Base-by-base conservation (phyloP, 163 green algal genomes). In the Picocystis sp. region DNA sequence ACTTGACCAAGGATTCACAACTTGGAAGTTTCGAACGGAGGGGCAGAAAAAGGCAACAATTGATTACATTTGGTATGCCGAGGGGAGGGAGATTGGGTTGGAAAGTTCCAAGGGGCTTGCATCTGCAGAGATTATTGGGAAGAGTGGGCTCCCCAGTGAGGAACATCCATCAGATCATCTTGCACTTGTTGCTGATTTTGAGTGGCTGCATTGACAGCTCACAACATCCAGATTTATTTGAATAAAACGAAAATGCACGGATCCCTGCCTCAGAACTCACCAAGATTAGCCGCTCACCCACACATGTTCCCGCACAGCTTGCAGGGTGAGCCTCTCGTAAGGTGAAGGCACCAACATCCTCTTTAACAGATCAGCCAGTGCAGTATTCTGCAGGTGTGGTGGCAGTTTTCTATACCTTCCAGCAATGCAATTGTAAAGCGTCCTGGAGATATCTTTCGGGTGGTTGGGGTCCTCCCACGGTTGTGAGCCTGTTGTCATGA, bases 391-490 rank as follows among this genome's bases (percentile, higher is more conserved):
- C 29, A 38, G 29, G 29, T 38, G 29, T 38, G 29, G 29, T 38
- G 29, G 29, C 8, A 38, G 8, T 8, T 38, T 38, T 8, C 29
- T 38, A 8, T 38, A 38, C 29, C 29, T 38, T 38, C 29, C 29
- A 38, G 29, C 29, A 38, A 38, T 38, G 29, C 29, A 38, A 38
- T 91, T 90, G 13, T 67, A 49, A 19, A 92, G 69, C 19, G 79
- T 91, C 50, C 58, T 54, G 1, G 74, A 55, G 24, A 90, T 58
- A 68, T 79, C 81, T 52, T 81, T 71, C 23, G 80, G 79, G 53
- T 76, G 54, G 3, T 21, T 11, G 2, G 79, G 75, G 63, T 93
- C 78, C 75, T 78, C 69, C 61, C 76, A 69, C 52, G 12, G 66
- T 47, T 73, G 77, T 47, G 43, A 45, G 8, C 73, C 73, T 13